These are phyloP conservation scores for Lepraria neglecta DNA, from an alignment of 495 filamentous ascomycete genomes.

Conservation along the genomic window DNA sequence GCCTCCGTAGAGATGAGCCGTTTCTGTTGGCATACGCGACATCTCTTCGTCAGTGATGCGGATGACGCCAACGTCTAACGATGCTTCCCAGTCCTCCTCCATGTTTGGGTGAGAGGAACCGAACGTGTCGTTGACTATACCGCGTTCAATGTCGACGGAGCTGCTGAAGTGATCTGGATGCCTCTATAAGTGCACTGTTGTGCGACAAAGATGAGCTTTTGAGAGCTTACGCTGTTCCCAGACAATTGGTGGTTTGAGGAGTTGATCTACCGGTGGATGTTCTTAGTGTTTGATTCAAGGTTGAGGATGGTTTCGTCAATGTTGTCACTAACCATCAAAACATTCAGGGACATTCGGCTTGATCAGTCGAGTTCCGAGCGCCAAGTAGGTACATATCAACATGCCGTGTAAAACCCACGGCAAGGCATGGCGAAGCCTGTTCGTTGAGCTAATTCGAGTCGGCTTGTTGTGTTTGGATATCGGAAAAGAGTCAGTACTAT, in stretches of 20 bases:
- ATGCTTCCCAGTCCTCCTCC: constrained; percentile 7
- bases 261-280: background rate
- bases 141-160: background rate
- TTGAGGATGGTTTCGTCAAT: background rate
- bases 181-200: background rate
- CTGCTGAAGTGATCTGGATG: background rate
- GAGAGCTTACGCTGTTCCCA: constrained; percentile 2
- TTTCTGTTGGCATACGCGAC: constrained; percentile 7
- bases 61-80: constrained; percentile 13
- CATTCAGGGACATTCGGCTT: background rate
- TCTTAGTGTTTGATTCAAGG: background rate
- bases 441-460: background rate
- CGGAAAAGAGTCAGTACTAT: background rate
- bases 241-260: background rate
- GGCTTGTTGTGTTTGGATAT: background rate
- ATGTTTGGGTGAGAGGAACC: background rate
- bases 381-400: background rate
- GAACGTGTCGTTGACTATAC: background rate
- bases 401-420: background rate
- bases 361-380: background rate
- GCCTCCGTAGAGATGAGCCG: constrained; percentile 7
- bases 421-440: background rate
- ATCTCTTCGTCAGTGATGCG: constrained; percentile 13
- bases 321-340: background rate
- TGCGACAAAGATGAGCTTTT: background rate